These are phyloP conservation scores for Fusarium bulbicola DNA, from an alignment of 2,329 filamentous ascomycete genomes.

Conservation along the genomic window DNA sequence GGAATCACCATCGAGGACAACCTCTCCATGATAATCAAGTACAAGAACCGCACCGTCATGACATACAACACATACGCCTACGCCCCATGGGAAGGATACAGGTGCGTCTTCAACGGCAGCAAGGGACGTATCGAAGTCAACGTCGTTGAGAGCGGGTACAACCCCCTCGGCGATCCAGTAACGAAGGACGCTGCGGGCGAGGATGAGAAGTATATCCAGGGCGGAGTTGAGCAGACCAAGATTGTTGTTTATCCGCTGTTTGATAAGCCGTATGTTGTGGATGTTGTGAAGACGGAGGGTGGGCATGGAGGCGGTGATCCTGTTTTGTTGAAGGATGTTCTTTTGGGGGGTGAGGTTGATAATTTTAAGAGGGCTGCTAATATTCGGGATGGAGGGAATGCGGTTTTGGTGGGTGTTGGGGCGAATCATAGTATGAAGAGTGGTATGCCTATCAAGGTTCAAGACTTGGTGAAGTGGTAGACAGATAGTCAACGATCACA, in stretches of 20 bases:
- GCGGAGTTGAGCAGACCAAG: conserved; percentile 47
- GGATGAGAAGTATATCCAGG: conserved; percentile 35
- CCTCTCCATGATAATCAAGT: conserved; percentile 66
- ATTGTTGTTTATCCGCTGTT: conserved; percentile 64
- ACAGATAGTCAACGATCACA: not conserved
- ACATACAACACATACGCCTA: conserved; percentile 69
- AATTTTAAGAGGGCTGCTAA: conserved; percentile 62
- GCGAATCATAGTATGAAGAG: conserved; percentile 63
- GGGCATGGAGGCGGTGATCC: conserved; percentile 69
- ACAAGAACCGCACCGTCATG: conserved; percentile 64
- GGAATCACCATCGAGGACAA: conserved; percentile 72
- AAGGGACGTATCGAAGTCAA: conserved; percentile 68
- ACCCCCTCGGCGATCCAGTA: conserved; percentile 63
- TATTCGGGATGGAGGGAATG: conserved; percentile 66
- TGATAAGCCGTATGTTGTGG: conserved; percentile 64
- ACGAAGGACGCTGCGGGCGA: conserved; percentile 56
- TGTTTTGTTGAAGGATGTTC: conserved; percentile 60
- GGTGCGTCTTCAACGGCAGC: conserved; percentile 66
- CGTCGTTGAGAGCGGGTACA: conserved; percentile 69
- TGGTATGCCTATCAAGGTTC: conserved; percentile 36
- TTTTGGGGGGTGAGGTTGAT: conserved; percentile 62
- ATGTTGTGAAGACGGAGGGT: conserved; percentile 60
- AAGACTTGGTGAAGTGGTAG: conserved; percentile 34
- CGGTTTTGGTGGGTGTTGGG: conserved; percentile 67
- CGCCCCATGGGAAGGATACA: conserved; percentile 69